A percentile compares a stretch with the other conserved stretches of the same genome.
phyloP scores from a whole-genome alignment of 2,329 filamentous ascomycete species.

The Helotiales sp. region DNA sequence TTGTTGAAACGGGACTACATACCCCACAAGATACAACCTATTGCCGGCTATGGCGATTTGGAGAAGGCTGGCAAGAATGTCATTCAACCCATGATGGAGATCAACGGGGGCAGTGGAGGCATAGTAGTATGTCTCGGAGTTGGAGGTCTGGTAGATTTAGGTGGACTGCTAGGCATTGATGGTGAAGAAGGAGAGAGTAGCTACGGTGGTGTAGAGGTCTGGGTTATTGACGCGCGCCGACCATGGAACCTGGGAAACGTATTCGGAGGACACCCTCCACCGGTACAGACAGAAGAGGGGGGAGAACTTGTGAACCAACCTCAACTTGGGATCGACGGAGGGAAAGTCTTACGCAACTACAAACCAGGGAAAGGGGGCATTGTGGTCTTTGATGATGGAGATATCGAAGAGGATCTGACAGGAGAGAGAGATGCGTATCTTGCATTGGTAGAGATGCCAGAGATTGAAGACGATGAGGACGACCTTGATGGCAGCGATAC shows the following conservation, averaged over 20 bases:
- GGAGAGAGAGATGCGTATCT: slow-evolving; percentile 82
- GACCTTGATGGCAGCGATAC: slow-evolving; percentile 54
- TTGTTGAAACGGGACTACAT: slow-evolving; percentile 98
- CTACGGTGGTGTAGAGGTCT: slow-evolving; percentile 88
- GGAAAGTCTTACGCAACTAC: slow-evolving; percentile 73
- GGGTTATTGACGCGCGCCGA: slow-evolving; percentile 88
- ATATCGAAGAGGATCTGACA: slow-evolving; percentile 82
- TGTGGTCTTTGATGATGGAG: slow-evolving; percentile 93
- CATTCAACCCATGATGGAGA: slow-evolving; percentile 84
- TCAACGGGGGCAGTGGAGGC: slow-evolving; percentile 82
- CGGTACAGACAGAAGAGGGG: slow-evolving; percentile 51
- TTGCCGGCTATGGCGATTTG: slow-evolving; percentile 90
- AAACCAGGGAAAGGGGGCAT: slow-evolving; percentile 83
- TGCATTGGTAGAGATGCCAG: slow-evolving; percentile 88
- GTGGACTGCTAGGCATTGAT: slow-evolving; percentile 77
- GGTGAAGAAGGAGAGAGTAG: slow-evolving; percentile 66
- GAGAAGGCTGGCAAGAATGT: slow-evolving; percentile 78
- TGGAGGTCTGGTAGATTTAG: slow-evolving; percentile 88
- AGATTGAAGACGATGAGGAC: slow-evolving; percentile 68
- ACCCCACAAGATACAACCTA: slow-evolving; percentile 93
- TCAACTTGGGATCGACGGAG: slow-evolving; percentile 71
- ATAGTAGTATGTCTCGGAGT: slow-evolving; percentile 92
- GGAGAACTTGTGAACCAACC: slow-evolving; percentile 50
- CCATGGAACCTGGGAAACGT: slow-evolving; percentile 96
- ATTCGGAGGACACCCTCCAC: slow-evolving; percentile 73